Evolutionary conservation across 2,329 filamentous ascomycete genomes (phyloP).

Genomic region (Paramyrothecium roridum): DNA sequence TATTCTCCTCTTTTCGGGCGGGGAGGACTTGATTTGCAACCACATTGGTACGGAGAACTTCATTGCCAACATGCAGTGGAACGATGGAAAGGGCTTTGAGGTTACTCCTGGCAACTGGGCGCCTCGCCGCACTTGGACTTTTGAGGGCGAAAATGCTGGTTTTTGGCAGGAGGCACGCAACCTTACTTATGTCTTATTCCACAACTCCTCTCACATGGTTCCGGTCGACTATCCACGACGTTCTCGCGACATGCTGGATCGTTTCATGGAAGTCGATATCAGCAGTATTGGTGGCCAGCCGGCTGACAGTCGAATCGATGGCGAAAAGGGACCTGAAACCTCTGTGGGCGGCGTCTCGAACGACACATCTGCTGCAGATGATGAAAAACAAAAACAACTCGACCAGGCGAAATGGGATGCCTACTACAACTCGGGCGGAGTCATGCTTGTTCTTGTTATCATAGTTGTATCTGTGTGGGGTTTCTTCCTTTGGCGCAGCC

Average conservation of each 20-base stretch:
- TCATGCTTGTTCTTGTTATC: constrained; percentile 77
- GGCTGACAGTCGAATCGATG: constrained; percentile 77
- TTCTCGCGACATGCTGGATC: constrained; percentile 92
- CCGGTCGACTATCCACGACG: constrained; percentile 88
- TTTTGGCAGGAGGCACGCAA: constrained; percentile 95
- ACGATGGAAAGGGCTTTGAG: constrained; percentile 88
- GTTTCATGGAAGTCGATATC: constrained; percentile 92
- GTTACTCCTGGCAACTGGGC: constrained; percentile 82
- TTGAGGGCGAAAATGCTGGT: constrained; percentile 82
- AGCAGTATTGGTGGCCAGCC: constrained; percentile 79
- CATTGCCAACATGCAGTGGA: constrained; percentile 89
- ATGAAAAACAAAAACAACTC: constrained; percentile 60
- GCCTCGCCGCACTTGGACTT: constrained; percentile 89
- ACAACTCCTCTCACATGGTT: constrained; percentile 97
- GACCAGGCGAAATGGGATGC: constrained; percentile 84
- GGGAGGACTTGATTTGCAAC: constrained; percentile 95
- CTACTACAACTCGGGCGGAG: constrained; percentile 83
- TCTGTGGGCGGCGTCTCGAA: constrained; percentile 69
- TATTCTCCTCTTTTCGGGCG: constrained; percentile 86
- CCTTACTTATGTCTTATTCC: constrained; percentile 90
- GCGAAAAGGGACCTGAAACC: constrained; percentile 76
- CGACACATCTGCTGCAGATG: constrained; percentile 51
- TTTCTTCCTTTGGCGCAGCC: constrained; percentile 65
- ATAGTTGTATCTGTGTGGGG: constrained; percentile 73
- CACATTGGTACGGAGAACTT: constrained; percentile 89